These are phyloP conservation scores for Pseudocercospora cruenta DNA, from an alignment of 2,329 filamentous ascomycete genomes.

Conservation along the genomic window DNA sequence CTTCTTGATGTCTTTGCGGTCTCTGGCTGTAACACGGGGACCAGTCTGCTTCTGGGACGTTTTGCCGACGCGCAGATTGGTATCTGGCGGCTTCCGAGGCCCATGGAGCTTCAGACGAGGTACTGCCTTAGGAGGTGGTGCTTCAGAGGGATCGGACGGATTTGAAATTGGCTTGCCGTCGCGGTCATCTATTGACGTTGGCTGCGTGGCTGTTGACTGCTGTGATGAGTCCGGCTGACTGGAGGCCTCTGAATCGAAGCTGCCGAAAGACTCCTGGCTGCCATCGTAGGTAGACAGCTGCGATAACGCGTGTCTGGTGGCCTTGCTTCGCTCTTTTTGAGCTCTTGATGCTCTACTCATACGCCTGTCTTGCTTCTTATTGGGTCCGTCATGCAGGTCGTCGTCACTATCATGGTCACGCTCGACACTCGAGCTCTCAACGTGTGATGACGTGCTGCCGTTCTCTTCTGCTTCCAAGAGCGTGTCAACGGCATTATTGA, in stretches of 20 bases:
- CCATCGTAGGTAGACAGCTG: conserved; percentile 36
- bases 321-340: conserved; percentile 30
- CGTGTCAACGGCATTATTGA: conserved; percentile 57
- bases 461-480: conserved; percentile 55
- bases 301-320: conserved; percentile 37
- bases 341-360: conserved; percentile 50
- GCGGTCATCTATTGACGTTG: conserved; percentile 24
- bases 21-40: conserved; percentile 41
- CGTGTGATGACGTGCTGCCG: conserved; percentile 46
- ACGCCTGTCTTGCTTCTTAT: conserved; percentile 55
- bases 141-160: conserved; percentile 11
- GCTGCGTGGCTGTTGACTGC: conserved; percentile 26
- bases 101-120: conserved; percentile 42
- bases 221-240: conserved; percentile 35
- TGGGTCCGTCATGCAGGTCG: conserved; percentile 51
- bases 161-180: conserved; percentile 13
- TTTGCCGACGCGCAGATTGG: conserved; percentile 30
- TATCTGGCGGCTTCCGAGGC: conserved; percentile 35
- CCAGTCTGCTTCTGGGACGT: conserved; percentile 41
- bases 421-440: conserved; percentile 55
- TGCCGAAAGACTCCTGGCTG: conserved; percentile 42
- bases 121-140: conserved; percentile 27
- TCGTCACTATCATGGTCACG: conserved; percentile 57
- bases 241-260: conserved; percentile 38
- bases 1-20: conserved; percentile 46